Evolutionary conservation across 129 eudicot species (phyloP).

Genomic region (Saposhnikovia divaricata): DNA sequence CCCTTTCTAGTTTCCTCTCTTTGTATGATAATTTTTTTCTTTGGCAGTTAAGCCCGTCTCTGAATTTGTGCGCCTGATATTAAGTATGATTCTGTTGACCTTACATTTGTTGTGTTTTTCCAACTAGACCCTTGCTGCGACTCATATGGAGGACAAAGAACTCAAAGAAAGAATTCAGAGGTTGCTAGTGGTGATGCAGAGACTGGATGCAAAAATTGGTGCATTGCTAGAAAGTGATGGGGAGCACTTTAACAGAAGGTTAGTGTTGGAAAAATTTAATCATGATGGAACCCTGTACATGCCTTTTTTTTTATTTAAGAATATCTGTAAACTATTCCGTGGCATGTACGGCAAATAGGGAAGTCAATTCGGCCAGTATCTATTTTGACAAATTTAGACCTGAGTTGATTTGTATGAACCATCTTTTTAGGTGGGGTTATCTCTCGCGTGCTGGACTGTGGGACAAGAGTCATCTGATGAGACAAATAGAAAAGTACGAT

Average conservation of each 20-base stretch:
- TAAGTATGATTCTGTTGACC: not conserved
- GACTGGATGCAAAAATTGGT: slow-evolving; percentile 68
- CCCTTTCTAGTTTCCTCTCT: not conserved
- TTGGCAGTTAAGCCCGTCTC: not conserved
- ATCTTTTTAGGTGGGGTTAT: slow-evolving; percentile 79
- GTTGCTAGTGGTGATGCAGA: slow-evolving; percentile 93
- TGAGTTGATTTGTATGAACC: not conserved
- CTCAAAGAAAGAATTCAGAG: slow-evolving; percentile 84
- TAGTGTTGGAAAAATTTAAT: slow-evolving; percentile 3
- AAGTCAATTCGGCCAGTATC: not conserved
- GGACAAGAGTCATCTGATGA: slow-evolving; percentile 97
- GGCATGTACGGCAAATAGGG: not conserved
- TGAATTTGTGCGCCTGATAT: not conserved
- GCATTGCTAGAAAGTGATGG: slow-evolving; percentile 93
- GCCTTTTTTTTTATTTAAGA: not conserved
- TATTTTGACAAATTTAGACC: not conserved
- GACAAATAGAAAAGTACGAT: slow-evolving; percentile 89
- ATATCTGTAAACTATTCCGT: not conserved
- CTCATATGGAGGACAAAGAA: slow-evolving; percentile 84
- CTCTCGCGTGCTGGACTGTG: slow-evolving; percentile 95
- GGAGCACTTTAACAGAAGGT: slow-evolving; percentile 83
- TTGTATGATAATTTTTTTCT: not conserved
- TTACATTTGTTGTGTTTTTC: not conserved
- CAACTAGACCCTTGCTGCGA: slow-evolving; percentile 78
- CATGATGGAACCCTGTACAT: not conserved